Conservation (phyloP, 352 stramenopile genomes). For the Pythium diclinum region DNA sequence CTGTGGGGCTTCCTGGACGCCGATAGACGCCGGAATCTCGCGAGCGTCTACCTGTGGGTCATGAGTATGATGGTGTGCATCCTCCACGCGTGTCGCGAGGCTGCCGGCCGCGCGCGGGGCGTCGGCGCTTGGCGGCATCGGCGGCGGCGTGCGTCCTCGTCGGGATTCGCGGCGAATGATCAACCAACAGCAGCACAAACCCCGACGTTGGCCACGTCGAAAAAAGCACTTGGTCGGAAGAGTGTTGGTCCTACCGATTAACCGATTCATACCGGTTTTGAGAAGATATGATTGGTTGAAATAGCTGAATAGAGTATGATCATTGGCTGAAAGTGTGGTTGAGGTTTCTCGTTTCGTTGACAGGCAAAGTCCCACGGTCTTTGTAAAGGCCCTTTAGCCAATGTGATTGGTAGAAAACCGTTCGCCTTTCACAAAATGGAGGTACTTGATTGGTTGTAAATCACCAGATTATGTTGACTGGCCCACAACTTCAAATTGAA, state of each 20-base stretch:
- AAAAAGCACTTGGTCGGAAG: slow-evolving; percentile 3
- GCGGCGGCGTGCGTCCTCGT: background rate
- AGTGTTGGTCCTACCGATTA: background rate
- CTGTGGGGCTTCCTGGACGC: background rate
- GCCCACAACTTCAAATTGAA: slow-evolving; percentile 9
- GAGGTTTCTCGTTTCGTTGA: background rate
- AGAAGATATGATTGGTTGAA: background rate
- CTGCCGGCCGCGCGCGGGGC: background rate
- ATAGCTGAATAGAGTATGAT: background rate
- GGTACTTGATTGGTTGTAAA: background rate
- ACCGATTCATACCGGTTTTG: background rate
- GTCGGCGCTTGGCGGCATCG: background rate
- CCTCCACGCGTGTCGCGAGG: background rate
- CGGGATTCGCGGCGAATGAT: slow-evolving; percentile 1
- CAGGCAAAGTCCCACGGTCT: background rate
- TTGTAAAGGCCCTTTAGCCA: background rate
- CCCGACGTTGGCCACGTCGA: slow-evolving; percentile 2
- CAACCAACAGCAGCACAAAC: background rate
- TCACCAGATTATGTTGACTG: background rate
- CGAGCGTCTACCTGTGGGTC: background rate
- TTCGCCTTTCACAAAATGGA: background rate
- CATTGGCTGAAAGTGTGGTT: background rate
- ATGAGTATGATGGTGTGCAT: background rate
- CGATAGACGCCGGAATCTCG: background rate
- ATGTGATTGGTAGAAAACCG: background rate